Conservation (phyloP, 2,329 filamentous ascomycete species). For the Lachnum nothofagi region DNA sequence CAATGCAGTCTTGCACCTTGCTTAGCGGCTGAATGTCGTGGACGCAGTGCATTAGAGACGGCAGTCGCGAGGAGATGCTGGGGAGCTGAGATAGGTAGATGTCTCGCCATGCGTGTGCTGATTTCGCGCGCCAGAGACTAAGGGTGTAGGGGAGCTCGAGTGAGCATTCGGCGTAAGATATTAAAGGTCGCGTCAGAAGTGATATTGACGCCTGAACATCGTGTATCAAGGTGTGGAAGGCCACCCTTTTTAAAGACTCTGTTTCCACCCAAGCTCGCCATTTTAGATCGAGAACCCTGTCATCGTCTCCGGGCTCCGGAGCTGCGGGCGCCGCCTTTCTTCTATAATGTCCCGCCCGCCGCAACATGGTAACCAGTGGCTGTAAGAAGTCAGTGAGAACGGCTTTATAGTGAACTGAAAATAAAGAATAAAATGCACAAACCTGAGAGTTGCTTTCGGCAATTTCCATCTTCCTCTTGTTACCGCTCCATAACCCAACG, state of each 20-base stretch:
- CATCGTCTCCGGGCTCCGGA: slow-evolving; percentile 51
- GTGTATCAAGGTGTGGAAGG: slow-evolving; percentile 59
- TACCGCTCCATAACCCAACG: slow-evolving; percentile 54
- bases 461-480: slow-evolving; percentile 55
- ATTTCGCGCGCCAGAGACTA: slow-evolving; percentile 61
- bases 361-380: slow-evolving; percentile 41
- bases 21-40: slow-evolving; percentile 12
- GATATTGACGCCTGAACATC: slow-evolving; percentile 66
- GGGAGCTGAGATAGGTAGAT: slow-evolving; percentile 41
- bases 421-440: no score
- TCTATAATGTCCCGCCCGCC: slow-evolving; percentile 39
- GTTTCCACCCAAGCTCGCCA: slow-evolving; percentile 61
- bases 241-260: slow-evolving; percentile 65
- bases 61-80: slow-evolving; percentile 4
- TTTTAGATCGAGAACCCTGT: slow-evolving; percentile 53
- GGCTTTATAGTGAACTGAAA: no score
- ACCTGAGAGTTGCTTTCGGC: slow-evolving; percentile 40
- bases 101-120: slow-evolving; percentile 60
- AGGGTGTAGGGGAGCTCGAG: slow-evolving; percentile 59
- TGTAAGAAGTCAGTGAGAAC: slow-evolving; percentile 46
- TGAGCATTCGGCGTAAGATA: slow-evolving; percentile 65
- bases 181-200: slow-evolving; percentile 56
- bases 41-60: slow-evolving; percentile 16
- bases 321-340: slow-evolving; percentile 49
- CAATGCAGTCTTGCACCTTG: slow-evolving; percentile 39